Base-by-base conservation (phyloP, 2,329 filamentous ascomycete species). In the Scortechinia acanthostroma region DNA sequence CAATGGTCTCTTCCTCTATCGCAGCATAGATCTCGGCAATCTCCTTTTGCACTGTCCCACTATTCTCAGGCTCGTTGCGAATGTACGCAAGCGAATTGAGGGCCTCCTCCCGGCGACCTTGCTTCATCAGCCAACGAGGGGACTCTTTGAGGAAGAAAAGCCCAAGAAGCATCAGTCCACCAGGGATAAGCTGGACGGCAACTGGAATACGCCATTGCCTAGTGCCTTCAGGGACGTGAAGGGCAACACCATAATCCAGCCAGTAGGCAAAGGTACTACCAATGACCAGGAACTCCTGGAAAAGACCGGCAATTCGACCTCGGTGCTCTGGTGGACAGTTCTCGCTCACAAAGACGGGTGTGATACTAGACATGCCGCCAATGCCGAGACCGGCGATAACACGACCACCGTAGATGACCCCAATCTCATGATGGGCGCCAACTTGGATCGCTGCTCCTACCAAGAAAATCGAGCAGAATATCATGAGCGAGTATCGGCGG, bases 201-300 rank as follows among this genome's bases (percentile, higher is more conserved):
- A 76, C 71, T 0, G 73, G 72, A 3, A 74, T 59, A 4, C 71
- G 65, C 72, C 73, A 77, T 55, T 76, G 73, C n/a, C 61, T 63
- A 2, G 69, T 64, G 28, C 63, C 62, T 3, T 62, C 56, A 10
- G 55, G 61, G 44, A 74, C 65, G 43, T 67, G 63, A 21, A 66
- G 57, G 17, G 63, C 56, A 42, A 74, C 70, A 25, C 71, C 71
- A 49, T 73, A 76, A 54, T 74, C 71, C 45, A 75, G 64, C 58
- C 73, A 75, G 58, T 74, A 74, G 25, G 66, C 65, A 16, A 74
- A 55, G 43, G 69, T 73, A 19, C 71, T 73, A 43, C 60, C 59
- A 19, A 63, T 61, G 15, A 63, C 60, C 15, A 62, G 50, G 46
- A 64, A 62, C 43, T 61, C 58, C 48, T 62, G 59, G 51, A 64